Evolutionary conservation across 257 asterid species (phyloP).

Genomic region (Nicotiana attenuata): DNA sequence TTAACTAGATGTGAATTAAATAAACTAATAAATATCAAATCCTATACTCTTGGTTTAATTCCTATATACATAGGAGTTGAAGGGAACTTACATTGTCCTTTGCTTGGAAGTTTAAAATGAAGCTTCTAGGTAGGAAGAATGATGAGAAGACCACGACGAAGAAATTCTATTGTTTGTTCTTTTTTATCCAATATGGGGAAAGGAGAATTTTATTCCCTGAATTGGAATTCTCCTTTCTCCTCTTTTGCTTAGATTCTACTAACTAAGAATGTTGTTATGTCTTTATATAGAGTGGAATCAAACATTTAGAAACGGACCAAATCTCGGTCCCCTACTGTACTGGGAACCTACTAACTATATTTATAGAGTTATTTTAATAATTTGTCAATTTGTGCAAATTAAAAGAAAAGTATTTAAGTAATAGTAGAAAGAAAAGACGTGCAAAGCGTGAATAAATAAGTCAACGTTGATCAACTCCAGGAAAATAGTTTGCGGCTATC

Average conservation of each 20-base stretch:
- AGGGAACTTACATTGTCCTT: not conserved
- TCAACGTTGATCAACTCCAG: not conserved
- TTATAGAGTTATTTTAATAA: not conserved
- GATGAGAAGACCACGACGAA: not conserved
- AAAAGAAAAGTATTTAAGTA: not conserved
- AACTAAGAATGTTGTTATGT: not conserved
- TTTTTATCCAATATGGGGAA: slow-evolving; percentile 1
- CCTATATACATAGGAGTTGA: not conserved
- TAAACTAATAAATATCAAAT: too few species aligned
- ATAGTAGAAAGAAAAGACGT: not conserved
- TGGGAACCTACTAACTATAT: slow-evolving; percentile 1
- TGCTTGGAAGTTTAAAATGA: not conserved
- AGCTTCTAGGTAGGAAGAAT: not conserved
- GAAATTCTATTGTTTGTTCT: not conserved
- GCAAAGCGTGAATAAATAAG: not conserved
- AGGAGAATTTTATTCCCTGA: not conserved
- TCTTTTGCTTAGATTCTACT: not conserved
- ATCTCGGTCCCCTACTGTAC: not conserved
- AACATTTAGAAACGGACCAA: not conserved
- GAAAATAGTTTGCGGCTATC: not conserved
- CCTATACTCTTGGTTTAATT: too few species aligned
- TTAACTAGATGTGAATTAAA: too few species aligned
- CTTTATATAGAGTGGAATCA: not conserved
- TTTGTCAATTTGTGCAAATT: not conserved
- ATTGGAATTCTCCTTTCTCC: slow-evolving; percentile 1